A percentile compares a stretch with the other conserved stretches of the same genome.
Conservation (phyloP, 805 yeast genomes). For the Zygoascus tannicola region DNA sequence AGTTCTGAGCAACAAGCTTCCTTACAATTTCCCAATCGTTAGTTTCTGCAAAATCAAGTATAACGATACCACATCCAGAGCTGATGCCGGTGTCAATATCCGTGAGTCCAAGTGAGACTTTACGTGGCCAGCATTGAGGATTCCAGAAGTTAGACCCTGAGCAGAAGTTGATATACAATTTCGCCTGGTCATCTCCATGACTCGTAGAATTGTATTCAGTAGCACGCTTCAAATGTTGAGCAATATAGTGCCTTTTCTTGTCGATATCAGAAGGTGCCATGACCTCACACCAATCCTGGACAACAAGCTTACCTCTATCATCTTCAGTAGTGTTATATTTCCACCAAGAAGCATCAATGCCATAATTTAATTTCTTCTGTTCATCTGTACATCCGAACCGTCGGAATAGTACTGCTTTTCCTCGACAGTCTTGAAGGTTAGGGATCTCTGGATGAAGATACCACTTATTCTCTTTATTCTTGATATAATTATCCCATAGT, state of each 20-base stretch:
- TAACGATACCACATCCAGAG: slow-evolving; percentile 53
- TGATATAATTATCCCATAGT: slow-evolving; percentile 49
- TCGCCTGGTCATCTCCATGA: slow-evolving; percentile 30
- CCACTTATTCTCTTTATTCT: slow-evolving; percentile 46
- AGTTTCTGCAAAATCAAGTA: slow-evolving; percentile 57
- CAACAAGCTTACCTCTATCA: slow-evolving; percentile 51
- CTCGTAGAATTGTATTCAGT: slow-evolving; percentile 33
- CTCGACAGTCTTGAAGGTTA: slow-evolving; percentile 50
- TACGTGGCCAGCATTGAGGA: slow-evolving; percentile 64
- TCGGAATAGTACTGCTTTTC: slow-evolving; percentile 57
- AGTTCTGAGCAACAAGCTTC: slow-evolving; percentile 23
- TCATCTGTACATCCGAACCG: slow-evolving; percentile 56
- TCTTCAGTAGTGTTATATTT: slow-evolving; percentile 54
- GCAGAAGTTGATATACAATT: slow-evolving; percentile 61
- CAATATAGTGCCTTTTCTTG: slow-evolving; percentile 49
- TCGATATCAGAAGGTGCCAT: slow-evolving; percentile 41
- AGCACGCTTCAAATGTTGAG: slow-evolving; percentile 46
- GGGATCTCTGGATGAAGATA: slow-evolving; percentile 50
- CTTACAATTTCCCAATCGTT: slow-evolving; percentile 51
- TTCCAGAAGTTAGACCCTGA: slow-evolving; percentile 67
- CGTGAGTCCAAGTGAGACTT: slow-evolving; percentile 46
- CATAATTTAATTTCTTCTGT: slow-evolving; percentile 34
- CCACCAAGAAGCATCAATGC: slow-evolving; percentile 65
- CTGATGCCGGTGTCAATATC: slow-evolving; percentile 12
- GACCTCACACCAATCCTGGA: slow-evolving; percentile 70